Conservation (phyloP, 257 asterid species). For the Osmanthus fragrans region DNA sequence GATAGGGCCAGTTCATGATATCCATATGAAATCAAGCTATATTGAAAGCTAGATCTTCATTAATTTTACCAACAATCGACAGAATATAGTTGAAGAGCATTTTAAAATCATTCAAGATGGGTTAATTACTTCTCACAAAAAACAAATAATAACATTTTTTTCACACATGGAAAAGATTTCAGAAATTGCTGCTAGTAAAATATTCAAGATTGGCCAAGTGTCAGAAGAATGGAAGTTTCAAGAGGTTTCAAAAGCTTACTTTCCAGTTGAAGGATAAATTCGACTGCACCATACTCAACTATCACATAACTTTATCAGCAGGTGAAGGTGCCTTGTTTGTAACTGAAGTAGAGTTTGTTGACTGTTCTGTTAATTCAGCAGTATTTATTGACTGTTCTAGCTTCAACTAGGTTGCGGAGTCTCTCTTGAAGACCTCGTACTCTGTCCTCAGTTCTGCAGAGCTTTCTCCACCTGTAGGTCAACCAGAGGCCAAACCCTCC, state of each 20-base stretch:
- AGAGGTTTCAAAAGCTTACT: background rate
- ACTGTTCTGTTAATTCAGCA: slow-evolving; percentile 20
- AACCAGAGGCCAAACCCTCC: slow-evolving; percentile 78
- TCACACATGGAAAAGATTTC: too few species aligned
- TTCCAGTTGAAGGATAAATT: background rate
- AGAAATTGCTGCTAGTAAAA: too few species aligned
- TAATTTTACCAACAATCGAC: too few species aligned
- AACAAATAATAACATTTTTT: too few species aligned
- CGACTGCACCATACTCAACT: slow-evolving; percentile 17
- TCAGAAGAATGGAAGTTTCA: too few species aligned
- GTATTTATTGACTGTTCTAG: slow-evolving; percentile 39
- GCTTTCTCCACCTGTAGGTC: slow-evolving; percentile 72
- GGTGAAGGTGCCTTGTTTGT: slow-evolving; percentile 31
- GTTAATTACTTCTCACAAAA: too few species aligned
- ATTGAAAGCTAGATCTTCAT: too few species aligned
- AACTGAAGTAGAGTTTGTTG: slow-evolving; percentile 21
- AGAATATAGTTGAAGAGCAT: too few species aligned
- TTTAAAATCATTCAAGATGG: too few species aligned
- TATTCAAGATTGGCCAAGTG: too few species aligned
- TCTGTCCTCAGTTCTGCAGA: slow-evolving; percentile 68
- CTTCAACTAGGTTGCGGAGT: slow-evolving; percentile 50
- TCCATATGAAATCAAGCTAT: too few species aligned
- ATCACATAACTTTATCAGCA: slow-evolving; percentile 32
- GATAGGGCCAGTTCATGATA: too few species aligned
- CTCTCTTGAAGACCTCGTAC: slow-evolving; percentile 72